Conservation (phyloP, 177 flowering plant species). For the Vitis hybrid region DNA sequence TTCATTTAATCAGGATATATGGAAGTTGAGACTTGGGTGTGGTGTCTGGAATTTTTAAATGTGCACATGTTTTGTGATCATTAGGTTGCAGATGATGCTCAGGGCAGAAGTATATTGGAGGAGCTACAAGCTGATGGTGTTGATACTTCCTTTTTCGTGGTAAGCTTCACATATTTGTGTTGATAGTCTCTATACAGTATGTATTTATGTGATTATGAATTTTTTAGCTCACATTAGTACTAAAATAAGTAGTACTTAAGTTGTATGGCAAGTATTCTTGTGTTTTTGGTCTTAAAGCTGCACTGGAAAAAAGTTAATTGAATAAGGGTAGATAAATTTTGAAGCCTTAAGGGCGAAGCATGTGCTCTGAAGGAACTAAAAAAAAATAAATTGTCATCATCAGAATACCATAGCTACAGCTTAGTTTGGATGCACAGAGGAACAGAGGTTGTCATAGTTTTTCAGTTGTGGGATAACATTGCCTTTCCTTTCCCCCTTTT, state of each 20-base stretch:
- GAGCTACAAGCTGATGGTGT: conserved; percentile 86
- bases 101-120: conserved; percentile 64
- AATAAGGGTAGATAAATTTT: no score
- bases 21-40: not conserved
- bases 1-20: not conserved
- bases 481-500: not conserved
- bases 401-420: no score
- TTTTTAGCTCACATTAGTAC: not conserved
- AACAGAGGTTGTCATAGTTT: no score
- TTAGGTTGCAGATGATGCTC: conserved; percentile 79
- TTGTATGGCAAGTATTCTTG: no score
- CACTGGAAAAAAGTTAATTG: no score
- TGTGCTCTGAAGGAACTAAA: no score
- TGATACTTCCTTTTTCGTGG: conserved; percentile 78
- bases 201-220: not conserved
- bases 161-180: conserved; percentile 24
- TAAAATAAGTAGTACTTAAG: no score
- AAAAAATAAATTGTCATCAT: no score
- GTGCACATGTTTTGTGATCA: conserved; percentile 3
- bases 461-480: not conserved
- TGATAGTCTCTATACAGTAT: not conserved
- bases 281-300: no score
- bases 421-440: no score
- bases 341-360: no score
- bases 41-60: not conserved